Percentiles rank a stretch among this genome's conserved stretches.
These are phyloP conservation scores for Microsporum audouinii DNA, from an alignment of 2,329 filamentous ascomycete species.

Conservation along the genomic window DNA sequence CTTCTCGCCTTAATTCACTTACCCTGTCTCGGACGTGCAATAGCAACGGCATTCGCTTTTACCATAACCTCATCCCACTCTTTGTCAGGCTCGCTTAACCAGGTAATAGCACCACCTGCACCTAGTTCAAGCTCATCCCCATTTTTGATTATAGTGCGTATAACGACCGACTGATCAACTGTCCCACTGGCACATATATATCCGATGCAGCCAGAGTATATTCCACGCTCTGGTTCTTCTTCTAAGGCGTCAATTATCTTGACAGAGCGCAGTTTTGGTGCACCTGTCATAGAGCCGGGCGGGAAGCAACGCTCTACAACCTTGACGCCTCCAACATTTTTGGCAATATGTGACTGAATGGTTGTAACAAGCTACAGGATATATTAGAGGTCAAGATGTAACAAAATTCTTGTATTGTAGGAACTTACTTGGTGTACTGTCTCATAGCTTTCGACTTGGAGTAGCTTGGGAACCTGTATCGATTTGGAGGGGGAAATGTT, in stretches of 20 bases:
- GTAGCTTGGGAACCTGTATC: constrained; percentile 64
- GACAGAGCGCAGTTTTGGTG: constrained; percentile 86
- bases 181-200: constrained; percentile 78
- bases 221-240: constrained; percentile 44
- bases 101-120: constrained; percentile 82
- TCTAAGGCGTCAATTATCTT: constrained; percentile 67
- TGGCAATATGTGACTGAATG: constrained; percentile 13
- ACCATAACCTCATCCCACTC: constrained; percentile 88
- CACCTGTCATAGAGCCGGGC: constrained; percentile 91
- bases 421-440: constrained; percentile 72
- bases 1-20: constrained; percentile 22
- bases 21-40: constrained; percentile 16
- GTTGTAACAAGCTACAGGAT: constrained; percentile 11
- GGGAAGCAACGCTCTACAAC: constrained; percentile 42
- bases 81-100: constrained; percentile 63
- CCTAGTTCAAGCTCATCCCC: constrained; percentile 46
- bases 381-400: background rate
- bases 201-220: constrained; percentile 82
- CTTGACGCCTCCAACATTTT: constrained; percentile 11
- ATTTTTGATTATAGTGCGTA: constrained; percentile 60
- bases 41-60: constrained; percentile 45
- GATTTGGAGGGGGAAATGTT: constrained; percentile 65
- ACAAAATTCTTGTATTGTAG: constrained; percentile 42
- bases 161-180: constrained; percentile 85
- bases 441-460: constrained; percentile 81